phyloP scores from a whole-genome alignment of 805 yeast species.

The Brettanomyces bruxellensis region DNA sequence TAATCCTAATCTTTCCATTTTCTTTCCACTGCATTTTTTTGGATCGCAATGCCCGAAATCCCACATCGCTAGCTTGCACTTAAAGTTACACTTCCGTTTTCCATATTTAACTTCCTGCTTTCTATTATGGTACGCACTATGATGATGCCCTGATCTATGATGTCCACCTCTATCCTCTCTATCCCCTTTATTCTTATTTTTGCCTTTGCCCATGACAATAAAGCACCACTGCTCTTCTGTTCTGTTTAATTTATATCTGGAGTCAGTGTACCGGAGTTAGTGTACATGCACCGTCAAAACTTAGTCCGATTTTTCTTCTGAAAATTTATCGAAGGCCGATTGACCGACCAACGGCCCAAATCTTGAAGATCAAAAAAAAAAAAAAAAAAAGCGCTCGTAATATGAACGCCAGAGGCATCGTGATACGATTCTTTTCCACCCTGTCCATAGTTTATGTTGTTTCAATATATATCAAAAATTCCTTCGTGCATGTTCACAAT shows the following conservation, averaged over 20 bases:
- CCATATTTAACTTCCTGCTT: slow-evolving; percentile 21
- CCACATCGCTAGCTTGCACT: slow-evolving; percentile 94
- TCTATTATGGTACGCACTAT: slow-evolving; percentile 37
- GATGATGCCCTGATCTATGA: slow-evolving; percentile 40
- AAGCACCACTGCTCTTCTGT: not conserved
- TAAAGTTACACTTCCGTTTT: slow-evolving; percentile 36
- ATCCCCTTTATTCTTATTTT: slow-evolving; percentile 33
- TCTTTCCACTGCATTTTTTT: slow-evolving; percentile 92
- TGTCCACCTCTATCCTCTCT: slow-evolving; percentile 18
- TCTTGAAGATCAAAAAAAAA: too few relatives aligned
- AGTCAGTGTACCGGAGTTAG: too few relatives aligned
- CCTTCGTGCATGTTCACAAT: too few relatives aligned
- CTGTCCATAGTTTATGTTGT: too few relatives aligned
- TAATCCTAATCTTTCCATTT: slow-evolving; percentile 78
- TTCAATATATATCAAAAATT: too few relatives aligned
- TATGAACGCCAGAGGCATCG: too few relatives aligned
- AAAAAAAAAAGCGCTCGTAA: too few relatives aligned
- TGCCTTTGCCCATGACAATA: slow-evolving; percentile 42
- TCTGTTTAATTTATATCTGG: not conserved
- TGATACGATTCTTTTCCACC: too few relatives aligned
- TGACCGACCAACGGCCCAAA: too few relatives aligned
- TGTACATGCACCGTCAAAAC: too few relatives aligned
- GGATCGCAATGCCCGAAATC: slow-evolving; percentile 99
- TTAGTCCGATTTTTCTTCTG: too few relatives aligned
- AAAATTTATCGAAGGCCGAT: too few relatives aligned